Base-by-base conservation (phyloP, 1,284 basidiomycete genomes). In the Fistulina hepatica region DNA sequence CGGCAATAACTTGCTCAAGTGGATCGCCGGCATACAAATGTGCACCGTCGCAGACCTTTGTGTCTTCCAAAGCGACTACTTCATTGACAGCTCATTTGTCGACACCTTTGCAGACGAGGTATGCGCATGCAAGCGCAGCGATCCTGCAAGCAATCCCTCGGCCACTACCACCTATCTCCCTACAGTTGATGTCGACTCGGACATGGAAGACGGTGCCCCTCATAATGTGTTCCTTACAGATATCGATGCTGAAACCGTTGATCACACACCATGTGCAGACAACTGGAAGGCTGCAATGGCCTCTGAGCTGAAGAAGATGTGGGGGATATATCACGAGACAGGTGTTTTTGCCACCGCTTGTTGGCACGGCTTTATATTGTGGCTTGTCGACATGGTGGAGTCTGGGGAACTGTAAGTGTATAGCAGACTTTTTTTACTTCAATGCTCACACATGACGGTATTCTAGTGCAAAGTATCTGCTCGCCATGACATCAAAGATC, bases 371-470 rank as follows among this genome's bases (percentile, higher is more conserved):
- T 42, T 58, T 2, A 39, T 60, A 1, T 39, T 61, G 6, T 50
- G 50, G 44, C 34, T 58, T 0, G 46, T 40, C n/a, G 61, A 64
- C 37, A 63, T 65, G 56, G 37, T 63, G 6, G 39, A 37, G 6
- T 58, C 53, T 37, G 57, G 63, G 1, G 60, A 65, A 39, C 46
- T 59, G 58, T 61, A 42, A 39, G 56, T 48, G n/a, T 9, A 3
- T 16, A 42, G 6, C 21, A 9, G 23, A 10, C 23, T 28, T 23
- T 3, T 20, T n/a, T 5, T 20, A n/a, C n/a, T n/a, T n/a, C n/a
- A n/a, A 26, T 17, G 10, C 31, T 25, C 9, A 42, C 37, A 21
- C 39, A 32, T 11, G 15, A 27, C 16, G 24, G 34, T 25, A 43
- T 24, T 43, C 12, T 25, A 60, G 60, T 4, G 50, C 56, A 21